Evolutionary conservation across 805 yeast genomes (phyloP).

Genomic region (Wickerhamiella hasegawae): DNA sequence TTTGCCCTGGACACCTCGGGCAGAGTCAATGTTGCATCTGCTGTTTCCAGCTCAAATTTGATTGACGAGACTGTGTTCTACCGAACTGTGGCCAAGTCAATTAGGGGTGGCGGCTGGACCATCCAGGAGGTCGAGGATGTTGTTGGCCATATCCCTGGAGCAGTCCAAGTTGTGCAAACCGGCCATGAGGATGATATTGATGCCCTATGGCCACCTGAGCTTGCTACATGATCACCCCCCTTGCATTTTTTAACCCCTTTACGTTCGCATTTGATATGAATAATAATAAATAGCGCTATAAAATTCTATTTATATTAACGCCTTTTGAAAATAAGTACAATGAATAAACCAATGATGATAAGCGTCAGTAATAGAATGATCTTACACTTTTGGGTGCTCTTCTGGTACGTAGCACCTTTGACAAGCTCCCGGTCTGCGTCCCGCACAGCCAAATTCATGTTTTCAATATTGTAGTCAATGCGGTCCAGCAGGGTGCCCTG

Average conservation of each 20-base stretch:
- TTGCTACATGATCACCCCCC: not conserved
- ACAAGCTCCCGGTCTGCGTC: slow-evolving; percentile 63
- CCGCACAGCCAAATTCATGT: slow-evolving; percentile 60
- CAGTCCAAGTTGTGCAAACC: not conserved
- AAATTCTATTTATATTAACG: slow-evolving; percentile 4
- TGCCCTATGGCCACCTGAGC: slow-evolving; percentile 5
- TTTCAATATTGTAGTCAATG: slow-evolving; percentile 79
- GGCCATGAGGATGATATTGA: slow-evolving; percentile 3
- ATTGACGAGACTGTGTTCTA: slow-evolving; percentile 3
- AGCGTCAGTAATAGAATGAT: slow-evolving; percentile 58
- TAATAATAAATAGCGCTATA: not conserved
- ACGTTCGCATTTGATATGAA: not conserved
- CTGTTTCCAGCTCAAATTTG: slow-evolving; percentile 2
- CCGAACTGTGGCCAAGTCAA: slow-evolving; percentile 6
- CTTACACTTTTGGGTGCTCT: slow-evolving; percentile 81
- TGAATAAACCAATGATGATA: slow-evolving; percentile 52
- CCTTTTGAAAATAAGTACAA: slow-evolving; percentile 49
- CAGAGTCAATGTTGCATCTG: slow-evolving; percentile 3
- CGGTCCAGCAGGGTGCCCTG: slow-evolving; percentile 91
- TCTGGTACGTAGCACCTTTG: slow-evolving; percentile 68
- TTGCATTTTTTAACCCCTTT: not conserved
- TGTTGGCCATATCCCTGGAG: slow-evolving; percentile 2
- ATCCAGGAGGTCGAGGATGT: slow-evolving; percentile 6
- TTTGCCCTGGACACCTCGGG: slow-evolving; percentile 7
- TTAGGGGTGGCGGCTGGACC: slow-evolving; percentile 2